These are phyloP conservation scores for Eucalyptus tenuipes DNA, from an alignment of 345 rosid genomes.

Conservation along the genomic window DNA sequence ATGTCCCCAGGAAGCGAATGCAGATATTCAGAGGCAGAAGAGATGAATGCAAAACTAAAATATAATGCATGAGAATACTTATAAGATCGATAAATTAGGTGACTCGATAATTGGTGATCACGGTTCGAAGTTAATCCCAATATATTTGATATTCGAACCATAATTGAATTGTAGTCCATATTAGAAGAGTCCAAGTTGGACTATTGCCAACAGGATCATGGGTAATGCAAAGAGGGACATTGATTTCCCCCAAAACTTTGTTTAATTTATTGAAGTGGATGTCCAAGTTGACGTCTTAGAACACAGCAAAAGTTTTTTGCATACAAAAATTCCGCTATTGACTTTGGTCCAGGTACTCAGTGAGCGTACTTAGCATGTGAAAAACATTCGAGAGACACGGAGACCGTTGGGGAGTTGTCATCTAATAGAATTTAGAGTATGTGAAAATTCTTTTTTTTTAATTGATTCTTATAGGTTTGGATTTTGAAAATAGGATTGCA, in stretches of 20 bases:
- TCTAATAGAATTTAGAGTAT: neutral
- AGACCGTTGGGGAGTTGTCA: neutral
- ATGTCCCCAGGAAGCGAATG: neutral
- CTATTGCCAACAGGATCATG: neutral
- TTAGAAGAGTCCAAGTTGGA: neutral
- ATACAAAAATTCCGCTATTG: neutral
- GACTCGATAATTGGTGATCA: neutral
- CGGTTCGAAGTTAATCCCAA: neutral
- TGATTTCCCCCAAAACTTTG: neutral
- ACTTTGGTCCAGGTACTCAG: neutral
- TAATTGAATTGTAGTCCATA: neutral
- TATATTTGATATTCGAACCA: neutral
- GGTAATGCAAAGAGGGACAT: neutral
- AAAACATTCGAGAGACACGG: neutral
- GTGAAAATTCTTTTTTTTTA: neutral
- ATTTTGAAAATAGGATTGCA: neutral
- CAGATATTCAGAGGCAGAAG: neutral
- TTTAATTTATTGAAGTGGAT: neutral
- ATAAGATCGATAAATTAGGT: neutral
- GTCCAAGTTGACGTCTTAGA: neutral
- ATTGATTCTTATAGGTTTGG: neutral
- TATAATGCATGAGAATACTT: neutral
- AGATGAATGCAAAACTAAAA: neutral
- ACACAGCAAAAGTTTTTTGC: neutral
- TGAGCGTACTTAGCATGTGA: neutral